A percentile compares a stretch with the other conserved stretches of the same genome.
Conservation (phyloP, 805 yeast genomes). For the Metschnikowia henanensis region DNA sequence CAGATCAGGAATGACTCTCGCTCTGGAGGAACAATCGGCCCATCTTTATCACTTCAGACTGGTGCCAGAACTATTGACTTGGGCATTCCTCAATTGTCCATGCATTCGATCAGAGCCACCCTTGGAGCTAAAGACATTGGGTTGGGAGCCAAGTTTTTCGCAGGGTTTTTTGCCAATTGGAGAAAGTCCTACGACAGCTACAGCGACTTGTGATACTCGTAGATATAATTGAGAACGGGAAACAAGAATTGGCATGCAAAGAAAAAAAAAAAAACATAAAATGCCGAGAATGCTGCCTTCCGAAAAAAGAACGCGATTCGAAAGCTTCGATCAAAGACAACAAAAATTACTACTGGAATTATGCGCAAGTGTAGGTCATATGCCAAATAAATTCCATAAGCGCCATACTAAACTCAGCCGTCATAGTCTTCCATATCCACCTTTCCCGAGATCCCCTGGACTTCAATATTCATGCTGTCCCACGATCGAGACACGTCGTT, state of each 20-base stretch:
- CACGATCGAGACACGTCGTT: slow-evolving; percentile 5
- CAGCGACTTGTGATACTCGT: slow-evolving; percentile 41
- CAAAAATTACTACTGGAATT: too few species aligned
- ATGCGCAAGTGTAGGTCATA: too few species aligned
- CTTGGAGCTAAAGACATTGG: slow-evolving; percentile 78
- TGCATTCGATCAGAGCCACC: slow-evolving; percentile 86
- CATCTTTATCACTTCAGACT: slow-evolving; percentile 57
- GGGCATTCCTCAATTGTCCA: slow-evolving; percentile 81
- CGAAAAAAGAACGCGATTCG: too few species aligned
- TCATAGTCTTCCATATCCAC: too few species aligned
- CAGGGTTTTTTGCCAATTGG: slow-evolving; percentile 70
- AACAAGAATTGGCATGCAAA: too few species aligned
- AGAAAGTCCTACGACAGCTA: slow-evolving; percentile 53
- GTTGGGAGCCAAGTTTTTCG: slow-evolving; percentile 69
- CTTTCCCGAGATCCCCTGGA: too few species aligned
- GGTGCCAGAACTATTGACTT: slow-evolving; percentile 78
- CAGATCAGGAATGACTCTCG: slow-evolving; percentile 84
- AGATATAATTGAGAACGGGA: not conserved
- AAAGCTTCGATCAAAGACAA: too few species aligned
- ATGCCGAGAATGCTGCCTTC: too few species aligned
- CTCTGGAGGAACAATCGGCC: slow-evolving; percentile 91
- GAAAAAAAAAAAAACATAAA: too few species aligned
- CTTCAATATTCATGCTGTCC: too few species aligned
- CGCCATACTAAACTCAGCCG: too few species aligned
- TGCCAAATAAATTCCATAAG: too few species aligned